Conservation (phyloP, 345 rosid genomes). For the Passiflora organensis region DNA sequence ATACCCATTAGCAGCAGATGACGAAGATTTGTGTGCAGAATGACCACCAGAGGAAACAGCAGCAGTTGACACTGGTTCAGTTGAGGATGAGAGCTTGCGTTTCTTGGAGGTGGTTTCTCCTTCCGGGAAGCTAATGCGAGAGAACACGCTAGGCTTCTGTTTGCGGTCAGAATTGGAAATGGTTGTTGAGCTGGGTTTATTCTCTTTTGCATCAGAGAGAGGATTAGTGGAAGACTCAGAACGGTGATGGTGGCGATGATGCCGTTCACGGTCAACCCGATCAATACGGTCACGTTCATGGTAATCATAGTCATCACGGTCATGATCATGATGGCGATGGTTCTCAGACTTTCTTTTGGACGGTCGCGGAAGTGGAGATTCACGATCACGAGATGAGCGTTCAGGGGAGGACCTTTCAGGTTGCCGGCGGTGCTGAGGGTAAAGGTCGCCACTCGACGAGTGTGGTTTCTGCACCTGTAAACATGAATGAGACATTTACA, state of each 20-base stretch:
- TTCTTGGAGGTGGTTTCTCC: slow-evolving; percentile 49
- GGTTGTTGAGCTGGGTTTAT: slow-evolving; percentile 27
- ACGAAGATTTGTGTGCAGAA: slow-evolving; percentile 30
- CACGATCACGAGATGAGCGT: slow-evolving; percentile 34
- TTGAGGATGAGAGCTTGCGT: slow-evolving; percentile 45
- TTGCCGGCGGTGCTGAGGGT: slow-evolving; percentile 39
- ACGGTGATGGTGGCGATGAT: slow-evolving; percentile 27
- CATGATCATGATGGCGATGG: slow-evolving; percentile 35
- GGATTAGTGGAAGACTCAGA: slow-evolving; percentile 38
- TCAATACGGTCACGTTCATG: slow-evolving; percentile 27
- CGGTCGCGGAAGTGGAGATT: slow-evolving; percentile 43
- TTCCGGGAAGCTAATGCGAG: slow-evolving; percentile 85
- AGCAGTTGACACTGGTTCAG: slow-evolving; percentile 13
- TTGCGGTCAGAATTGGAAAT: slow-evolving; percentile 34
- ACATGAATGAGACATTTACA: too few species aligned
- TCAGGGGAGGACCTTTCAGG: slow-evolving; percentile 48
- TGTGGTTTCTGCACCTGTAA: slow-evolving; percentile 50
- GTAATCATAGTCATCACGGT: slow-evolving; percentile 24
- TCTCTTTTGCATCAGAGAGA: slow-evolving; percentile 16
- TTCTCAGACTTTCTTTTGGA: slow-evolving; percentile 64
- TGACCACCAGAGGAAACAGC: slow-evolving; percentile 9
- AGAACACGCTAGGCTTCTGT: slow-evolving; percentile 74
- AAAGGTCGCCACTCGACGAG: slow-evolving; percentile 22
- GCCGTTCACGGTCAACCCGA: slow-evolving; percentile 19
- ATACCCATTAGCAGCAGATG: slow-evolving; percentile 37